Conservation (phyloP, 73 alveolate species). For the Paramecium sonneborni region DNA sequence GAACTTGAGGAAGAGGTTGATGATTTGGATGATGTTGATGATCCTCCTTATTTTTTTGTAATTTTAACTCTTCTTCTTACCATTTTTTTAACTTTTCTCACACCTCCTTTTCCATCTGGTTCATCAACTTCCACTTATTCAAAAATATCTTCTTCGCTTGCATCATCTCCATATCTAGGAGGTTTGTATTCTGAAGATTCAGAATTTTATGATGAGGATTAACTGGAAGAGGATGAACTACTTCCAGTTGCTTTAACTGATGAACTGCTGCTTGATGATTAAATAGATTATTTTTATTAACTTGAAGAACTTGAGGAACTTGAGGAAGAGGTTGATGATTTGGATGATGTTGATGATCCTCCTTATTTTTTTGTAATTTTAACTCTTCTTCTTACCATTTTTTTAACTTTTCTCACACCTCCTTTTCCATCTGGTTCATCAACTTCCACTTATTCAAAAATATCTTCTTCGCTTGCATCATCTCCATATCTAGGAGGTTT, state of each 20-base stretch:
- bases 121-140: not conserved
- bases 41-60: not conserved
- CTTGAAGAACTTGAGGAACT: not conserved
- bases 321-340: not conserved
- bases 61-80: not conserved
- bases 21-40: not conserved
- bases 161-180: not conserved
- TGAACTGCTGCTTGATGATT: not conserved
- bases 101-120: not conserved
- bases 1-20: not conserved
- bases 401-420: not conserved
- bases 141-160: not conserved
- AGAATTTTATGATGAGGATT: not conserved
- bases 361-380: not conserved
- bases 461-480: slow-evolving; percentile 14
- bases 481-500: not conserved
- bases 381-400: not conserved
- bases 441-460: not conserved
- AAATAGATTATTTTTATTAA: not conserved
- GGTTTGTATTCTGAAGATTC: not conserved
- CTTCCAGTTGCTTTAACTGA: not conserved
- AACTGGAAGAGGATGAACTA: not conserved
- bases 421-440: not conserved
- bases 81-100: not conserved
- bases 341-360: not conserved